These are phyloP conservation scores for Dissophora globulifera DNA, from an alignment of 192 early-diverging fungal genomes.

Conservation along the genomic window DNA sequence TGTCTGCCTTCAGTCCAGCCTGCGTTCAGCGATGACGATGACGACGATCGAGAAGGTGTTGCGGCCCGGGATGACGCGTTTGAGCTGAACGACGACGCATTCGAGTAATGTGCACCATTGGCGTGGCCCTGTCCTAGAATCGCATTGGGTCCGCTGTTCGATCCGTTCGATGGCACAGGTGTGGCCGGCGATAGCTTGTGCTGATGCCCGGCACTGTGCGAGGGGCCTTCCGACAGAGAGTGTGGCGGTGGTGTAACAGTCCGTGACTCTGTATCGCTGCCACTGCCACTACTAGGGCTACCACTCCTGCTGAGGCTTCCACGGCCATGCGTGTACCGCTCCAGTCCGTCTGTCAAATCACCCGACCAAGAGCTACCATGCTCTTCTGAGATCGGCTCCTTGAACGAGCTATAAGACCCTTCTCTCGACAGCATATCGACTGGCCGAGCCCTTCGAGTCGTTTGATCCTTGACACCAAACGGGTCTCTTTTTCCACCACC, in stretches of 20 bases:
- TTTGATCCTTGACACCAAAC: conserved; percentile 15
- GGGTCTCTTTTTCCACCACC: conserved; percentile 26
- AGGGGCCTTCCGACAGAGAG: background rate
- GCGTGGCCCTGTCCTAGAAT: conserved; percentile 10
- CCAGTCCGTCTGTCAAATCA: background rate
- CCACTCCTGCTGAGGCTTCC: background rate
- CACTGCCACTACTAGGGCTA: conserved; percentile 11
- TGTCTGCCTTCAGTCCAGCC: conserved; percentile 16
- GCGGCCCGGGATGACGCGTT: conserved; percentile 22
- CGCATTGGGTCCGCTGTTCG: conserved; percentile 10
- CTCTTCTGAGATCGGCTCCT: conserved; percentile 11
- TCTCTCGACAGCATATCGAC: conserved; percentile 31
- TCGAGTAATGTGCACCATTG: conserved; percentile 16
- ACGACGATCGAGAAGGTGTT: conserved; percentile 43
- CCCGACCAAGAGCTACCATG: conserved; percentile 1
- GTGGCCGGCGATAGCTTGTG: conserved; percentile 8
- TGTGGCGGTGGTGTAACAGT: conserved; percentile 35
- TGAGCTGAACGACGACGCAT: conserved; percentile 34
- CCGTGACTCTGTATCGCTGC: conserved; percentile 29
- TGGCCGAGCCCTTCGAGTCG: conserved; percentile 14
- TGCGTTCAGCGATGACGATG: conserved; percentile 37
- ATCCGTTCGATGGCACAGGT: conserved; percentile 5
- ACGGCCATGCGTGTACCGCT: background rate
- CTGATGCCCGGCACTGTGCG: no score
- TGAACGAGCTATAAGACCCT: conserved; percentile 20